Conservation (phyloP, 306 rosid genomes). For the Quercus alba region DNA sequence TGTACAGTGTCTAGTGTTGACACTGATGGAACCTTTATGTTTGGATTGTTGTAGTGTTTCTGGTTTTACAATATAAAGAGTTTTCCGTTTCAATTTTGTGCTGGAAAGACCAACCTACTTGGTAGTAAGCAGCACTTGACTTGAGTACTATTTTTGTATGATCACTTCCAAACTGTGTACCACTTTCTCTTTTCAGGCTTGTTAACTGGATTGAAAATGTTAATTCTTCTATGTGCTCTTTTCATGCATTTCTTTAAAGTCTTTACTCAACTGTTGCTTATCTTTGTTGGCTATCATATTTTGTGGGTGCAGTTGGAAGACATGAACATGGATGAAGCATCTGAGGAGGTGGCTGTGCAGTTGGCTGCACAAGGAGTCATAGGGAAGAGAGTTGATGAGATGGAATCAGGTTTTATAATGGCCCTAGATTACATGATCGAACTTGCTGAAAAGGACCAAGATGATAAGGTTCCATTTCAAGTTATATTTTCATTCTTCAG, state of each 20-base stretch:
- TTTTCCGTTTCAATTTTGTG: too few relatives aligned
- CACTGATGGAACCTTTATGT: background rate
- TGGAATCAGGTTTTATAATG: constrained; percentile 90
- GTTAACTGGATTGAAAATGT: background rate
- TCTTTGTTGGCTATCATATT: background rate
- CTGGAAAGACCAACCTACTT: too few relatives aligned
- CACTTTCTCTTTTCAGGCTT: background rate
- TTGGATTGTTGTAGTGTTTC: background rate
- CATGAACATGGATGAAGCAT: constrained; percentile 77
- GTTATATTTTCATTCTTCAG: background rate
- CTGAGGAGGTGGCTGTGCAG: constrained; percentile 92
- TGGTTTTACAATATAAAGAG: background rate
- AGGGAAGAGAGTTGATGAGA: constrained; percentile 93
- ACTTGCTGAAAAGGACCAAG: constrained; percentile 77
- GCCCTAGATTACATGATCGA: constrained; percentile 93
- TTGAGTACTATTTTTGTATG: background rate
- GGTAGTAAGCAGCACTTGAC: background rate
- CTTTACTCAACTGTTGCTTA: background rate
- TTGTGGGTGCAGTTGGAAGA: constrained; percentile 68
- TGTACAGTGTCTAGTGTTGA: background rate
- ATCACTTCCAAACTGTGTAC: background rate
- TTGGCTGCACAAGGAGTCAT: constrained; percentile 97
- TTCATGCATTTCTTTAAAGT: background rate
- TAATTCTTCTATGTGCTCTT: background rate
- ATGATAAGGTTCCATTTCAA: constrained; percentile 61